Base-by-base conservation (phyloP, 225 moss, liverwort and hornwort species). In the Takakia lepidozioides region DNA sequence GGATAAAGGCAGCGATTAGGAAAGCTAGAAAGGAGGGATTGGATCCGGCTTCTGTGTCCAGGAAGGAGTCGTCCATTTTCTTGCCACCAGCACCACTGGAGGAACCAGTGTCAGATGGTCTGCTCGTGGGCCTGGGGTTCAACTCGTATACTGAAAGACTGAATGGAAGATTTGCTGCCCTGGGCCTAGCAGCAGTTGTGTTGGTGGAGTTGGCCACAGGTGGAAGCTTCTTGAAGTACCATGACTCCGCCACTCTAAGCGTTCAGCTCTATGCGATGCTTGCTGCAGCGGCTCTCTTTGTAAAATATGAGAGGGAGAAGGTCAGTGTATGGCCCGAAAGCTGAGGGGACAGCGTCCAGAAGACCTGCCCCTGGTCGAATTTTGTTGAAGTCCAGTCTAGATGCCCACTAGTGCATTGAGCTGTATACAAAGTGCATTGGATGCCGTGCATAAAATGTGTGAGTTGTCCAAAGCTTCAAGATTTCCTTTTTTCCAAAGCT, bases 201-300 rank as follows among this genome's bases (percentile, higher is more conserved):
- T 67, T 83, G n/a, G 83, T 83, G 42, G 83, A 83, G 56, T 78
- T 83, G 16, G 83, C 83, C 16, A 68, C 83, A 1, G 74, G 78
- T 9, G 62, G 61, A 24, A 71, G 74, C 49, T 48, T 83, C 18
- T 15, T 83, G n/a, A 64, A 69, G 30, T 83, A 61, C 34, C 83
- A 83, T 56, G 74, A 78, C 16, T 60, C 61, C 1, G 70, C 73
- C 19, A 74, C 71, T 6, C 52, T 83, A 27, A 41, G 46, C 46
- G 54, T 65, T 28, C 83, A 83, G 71, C 69, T 66, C 55, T 83
- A 83, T 50, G 54, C 58, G 17, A 48, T 83, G 25, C 52, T 78
- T 36, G 64, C 63, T 10, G 37, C 70, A 19, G 71, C 78, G 34
- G 74, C 57, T 14, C 19, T 78, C 14, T 74, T 78, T 38, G 62